Evolutionary conservation across 208 protist species (phyloP), one percentile per base, ranked within the genome.

Genomic region (Leishmania martiniquensis): DNA sequence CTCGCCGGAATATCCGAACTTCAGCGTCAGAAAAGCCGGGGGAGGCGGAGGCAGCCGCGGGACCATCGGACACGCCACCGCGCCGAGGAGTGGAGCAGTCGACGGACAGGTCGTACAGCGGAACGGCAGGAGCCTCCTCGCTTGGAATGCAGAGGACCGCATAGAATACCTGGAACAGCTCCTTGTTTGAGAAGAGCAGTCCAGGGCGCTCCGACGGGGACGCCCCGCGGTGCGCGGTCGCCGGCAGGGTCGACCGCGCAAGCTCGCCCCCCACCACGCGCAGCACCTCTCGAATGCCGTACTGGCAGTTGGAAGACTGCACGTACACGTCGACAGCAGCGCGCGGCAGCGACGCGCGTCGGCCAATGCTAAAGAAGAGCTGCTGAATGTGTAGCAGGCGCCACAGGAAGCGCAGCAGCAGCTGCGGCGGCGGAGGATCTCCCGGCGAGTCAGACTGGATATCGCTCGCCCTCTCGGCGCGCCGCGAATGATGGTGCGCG

Each of bases 91-190:
- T 37, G 9, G 49, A 20, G 76, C 34, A 9, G 29, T 62, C 5
- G 7, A 29, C 15, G 39, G 63, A 49, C 17, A 20, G 29, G 34
- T 45, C 52, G 34, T 74, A 44, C 34, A 62, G 51, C 52, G 70
- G 70, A 4, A 84, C 72, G 25, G 62, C 55, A 2, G 80, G 83
- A 3, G 72, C 72, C 49, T 84, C 83, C 32, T 87, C 83, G 29
- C 76, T 79, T 1, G 83, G 62, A 5, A 87, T 71, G 72, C 63
- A 82, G 13, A 82, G 72, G 7, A 37, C 44, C 0, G 78, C 78
- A 52, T 77, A 77, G 37, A 82, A 82, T 1, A 76, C 3, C n/a
- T 82, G 78, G 65, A 82, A 82, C 10, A 76, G 65, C 59, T 76
- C 72, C 1, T 54, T 57, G 3, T 51, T 29, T 2, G 62, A 77